These are phyloP conservation scores for Peronosclerospora sorghi DNA, from an alignment of 352 stramenopile genomes.

Conservation along the genomic window DNA sequence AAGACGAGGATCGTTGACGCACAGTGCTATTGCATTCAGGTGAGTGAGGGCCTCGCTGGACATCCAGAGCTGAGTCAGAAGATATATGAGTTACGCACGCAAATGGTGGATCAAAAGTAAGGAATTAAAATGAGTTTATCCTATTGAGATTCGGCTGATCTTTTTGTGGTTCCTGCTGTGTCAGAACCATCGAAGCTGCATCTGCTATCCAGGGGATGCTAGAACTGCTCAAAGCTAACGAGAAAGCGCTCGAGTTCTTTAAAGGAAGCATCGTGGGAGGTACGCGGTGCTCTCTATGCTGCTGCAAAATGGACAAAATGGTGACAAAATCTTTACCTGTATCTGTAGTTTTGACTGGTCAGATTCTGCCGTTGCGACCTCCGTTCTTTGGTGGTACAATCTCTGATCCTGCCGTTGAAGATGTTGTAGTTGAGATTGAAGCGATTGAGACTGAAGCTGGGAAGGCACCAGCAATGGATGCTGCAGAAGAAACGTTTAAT, in stretches of 20 bases:
- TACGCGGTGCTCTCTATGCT: conserved; percentile 8
- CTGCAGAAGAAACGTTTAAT: background rate
- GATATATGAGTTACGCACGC: conserved; percentile 30
- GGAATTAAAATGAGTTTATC: conserved; percentile 1
- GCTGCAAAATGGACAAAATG: background rate
- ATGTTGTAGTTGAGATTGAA: conserved; percentile 12
- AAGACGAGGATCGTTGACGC: background rate
- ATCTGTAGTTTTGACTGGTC: conserved; percentile 28
- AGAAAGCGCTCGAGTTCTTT: conserved; percentile 43
- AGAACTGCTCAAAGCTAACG: conserved; percentile 31
- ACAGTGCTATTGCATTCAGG: conserved; percentile 7
- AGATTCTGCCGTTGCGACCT: conserved; percentile 21
- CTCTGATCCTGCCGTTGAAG: conserved; percentile 13
- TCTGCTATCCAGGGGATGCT: conserved; percentile 34
- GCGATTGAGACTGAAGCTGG: conserved; percentile 4
- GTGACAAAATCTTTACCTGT: background rate
- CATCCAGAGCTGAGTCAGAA: conserved; percentile 31
- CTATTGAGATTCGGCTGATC: background rate
- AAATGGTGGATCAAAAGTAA: conserved; percentile 47
- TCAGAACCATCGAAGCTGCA: conserved; percentile 35
- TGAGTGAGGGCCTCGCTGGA: conserved; percentile 31
- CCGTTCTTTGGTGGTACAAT: conserved; percentile 29
- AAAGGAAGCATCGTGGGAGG: conserved; percentile 48
- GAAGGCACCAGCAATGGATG: background rate
- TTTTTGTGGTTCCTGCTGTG: background rate